Conservation (phyloP, 768 basidiomycete species). For the Trametes cubensis region DNA sequence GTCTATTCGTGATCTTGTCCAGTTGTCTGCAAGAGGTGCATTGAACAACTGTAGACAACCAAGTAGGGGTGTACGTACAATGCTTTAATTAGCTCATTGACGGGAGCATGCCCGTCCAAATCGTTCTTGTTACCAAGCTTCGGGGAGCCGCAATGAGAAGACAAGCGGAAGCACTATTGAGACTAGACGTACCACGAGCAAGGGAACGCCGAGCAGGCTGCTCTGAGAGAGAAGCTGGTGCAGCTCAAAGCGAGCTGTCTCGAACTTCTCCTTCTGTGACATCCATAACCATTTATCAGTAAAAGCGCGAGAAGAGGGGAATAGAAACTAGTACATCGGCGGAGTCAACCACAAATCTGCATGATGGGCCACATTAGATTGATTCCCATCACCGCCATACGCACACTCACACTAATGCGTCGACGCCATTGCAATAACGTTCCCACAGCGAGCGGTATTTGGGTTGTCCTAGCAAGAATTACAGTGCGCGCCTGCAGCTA, state of each 20-base stretch:
- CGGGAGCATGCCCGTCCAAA: slow-evolving; percentile 69
- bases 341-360: slow-evolving; percentile 91
- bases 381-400: neutral
- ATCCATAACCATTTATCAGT: slow-evolving; percentile 7
- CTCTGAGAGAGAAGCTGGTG: slow-evolving; percentile 76
- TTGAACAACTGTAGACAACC: neutral
- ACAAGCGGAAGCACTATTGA: neutral
- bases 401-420: slow-evolving; percentile 80
- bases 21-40: slow-evolving; percentile 53
- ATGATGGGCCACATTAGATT: neutral
- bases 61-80: slow-evolving; percentile 51
- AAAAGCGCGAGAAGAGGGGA: neutral
- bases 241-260: slow-evolving; percentile 80
- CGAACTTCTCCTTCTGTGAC: slow-evolving; percentile 81
- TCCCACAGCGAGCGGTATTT: slow-evolving; percentile 97
- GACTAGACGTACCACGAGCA: slow-evolving; percentile 71
- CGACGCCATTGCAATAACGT: slow-evolving; percentile 89
- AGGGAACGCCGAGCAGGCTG: slow-evolving; percentile 68
- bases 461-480: slow-evolving; percentile 66
- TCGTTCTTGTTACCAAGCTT: slow-evolving; percentile 96
- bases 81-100: slow-evolving; percentile 81
- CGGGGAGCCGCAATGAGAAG: too few relatives aligned
- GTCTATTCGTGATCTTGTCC: slow-evolving; percentile 76
- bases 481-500: slow-evolving; percentile 6
- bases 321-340: slow-evolving; percentile 63